Evolutionary conservation across 2,329 filamentous ascomycete species (phyloP).

Genomic region (Hawksworthiomyces lignivorus): DNA sequence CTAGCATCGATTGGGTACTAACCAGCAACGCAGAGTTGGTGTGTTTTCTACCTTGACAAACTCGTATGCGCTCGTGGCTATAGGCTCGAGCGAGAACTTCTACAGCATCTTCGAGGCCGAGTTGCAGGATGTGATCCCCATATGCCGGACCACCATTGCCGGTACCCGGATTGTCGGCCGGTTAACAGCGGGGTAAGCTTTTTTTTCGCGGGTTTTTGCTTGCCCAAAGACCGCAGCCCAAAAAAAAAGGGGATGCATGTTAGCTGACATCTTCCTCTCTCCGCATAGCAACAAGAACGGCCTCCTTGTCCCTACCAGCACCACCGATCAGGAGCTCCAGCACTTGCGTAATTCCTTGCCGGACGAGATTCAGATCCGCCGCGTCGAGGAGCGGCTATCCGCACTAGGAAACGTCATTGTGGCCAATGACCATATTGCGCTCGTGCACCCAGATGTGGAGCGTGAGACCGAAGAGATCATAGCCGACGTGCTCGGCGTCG

Average conservation of each 20-base stretch:
- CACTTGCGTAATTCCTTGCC: slow-evolving; percentile 93
- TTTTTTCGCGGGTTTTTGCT: too few relatives aligned
- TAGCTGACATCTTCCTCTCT: too few relatives aligned
- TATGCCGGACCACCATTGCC: slow-evolving; percentile 92
- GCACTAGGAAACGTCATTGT: slow-evolving; percentile 97
- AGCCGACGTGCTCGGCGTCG: slow-evolving; percentile 82
- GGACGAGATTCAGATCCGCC: slow-evolving; percentile 85
- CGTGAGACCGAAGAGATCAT: slow-evolving; percentile 98
- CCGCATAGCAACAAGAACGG: slow-evolving; percentile 70
- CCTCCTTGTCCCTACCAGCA: slow-evolving; percentile 89
- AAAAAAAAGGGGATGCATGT: too few relatives aligned
- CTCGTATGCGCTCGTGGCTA: slow-evolving; percentile 87
- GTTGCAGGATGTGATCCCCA: slow-evolving; percentile 93
- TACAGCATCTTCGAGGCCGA: slow-evolving; percentile 98
- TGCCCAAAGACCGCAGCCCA: too few relatives aligned
- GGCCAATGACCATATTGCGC: slow-evolving; percentile 91
- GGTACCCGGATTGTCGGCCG: slow-evolving; percentile 94
- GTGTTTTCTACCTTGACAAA: slow-evolving; percentile 97
- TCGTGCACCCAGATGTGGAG: slow-evolving; percentile 93
- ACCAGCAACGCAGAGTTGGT: slow-evolving; percentile 60
- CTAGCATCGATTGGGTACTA: not conserved
- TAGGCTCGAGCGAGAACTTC: slow-evolving; percentile 97
- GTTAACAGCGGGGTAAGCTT: slow-evolving; percentile 80
- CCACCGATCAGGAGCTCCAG: slow-evolving; percentile 96
- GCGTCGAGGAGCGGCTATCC: slow-evolving; percentile 93